phyloP scores from a whole-genome alignment of 2,329 filamentous ascomycete species.

The Fusarium subglutinans region DNA sequence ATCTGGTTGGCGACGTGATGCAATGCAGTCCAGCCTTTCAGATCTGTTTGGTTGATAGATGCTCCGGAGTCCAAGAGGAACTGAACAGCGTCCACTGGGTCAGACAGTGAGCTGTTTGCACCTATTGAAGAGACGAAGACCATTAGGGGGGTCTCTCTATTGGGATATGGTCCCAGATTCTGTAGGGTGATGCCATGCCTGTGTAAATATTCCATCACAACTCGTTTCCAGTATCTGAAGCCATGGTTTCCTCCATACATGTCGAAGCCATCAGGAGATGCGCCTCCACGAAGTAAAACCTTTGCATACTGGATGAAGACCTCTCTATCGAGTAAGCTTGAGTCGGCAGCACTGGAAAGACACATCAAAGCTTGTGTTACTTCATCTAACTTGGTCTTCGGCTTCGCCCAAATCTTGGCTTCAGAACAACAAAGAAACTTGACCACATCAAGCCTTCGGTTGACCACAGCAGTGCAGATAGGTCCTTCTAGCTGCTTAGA shows the following conservation, averaged over 20 bases:
- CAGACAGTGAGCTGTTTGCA: accelerated
- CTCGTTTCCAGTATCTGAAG: not conserved
- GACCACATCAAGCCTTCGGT: not conserved
- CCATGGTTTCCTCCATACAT: not conserved
- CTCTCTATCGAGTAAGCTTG: not conserved
- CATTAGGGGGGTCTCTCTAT: slow-evolving; percentile 2
- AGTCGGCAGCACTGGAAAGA: not conserved
- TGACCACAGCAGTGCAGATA: not conserved
- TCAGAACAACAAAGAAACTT: slow-evolving; percentile 6
- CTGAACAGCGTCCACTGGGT: not conserved
- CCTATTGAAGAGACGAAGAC: not conserved
- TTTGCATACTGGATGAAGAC: not conserved
- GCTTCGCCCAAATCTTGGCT: not conserved
- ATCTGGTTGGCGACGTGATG: slow-evolving; percentile 16
- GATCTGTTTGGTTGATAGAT: slow-evolving; percentile 1
- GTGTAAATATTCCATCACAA: not conserved
- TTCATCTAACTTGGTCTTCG: not conserved
- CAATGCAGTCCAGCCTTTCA: slow-evolving; percentile 4
- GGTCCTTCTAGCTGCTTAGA: not conserved
- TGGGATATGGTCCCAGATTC: not conserved
- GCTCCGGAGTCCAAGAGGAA: slow-evolving; percentile 3
- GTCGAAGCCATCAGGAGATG: not conserved
- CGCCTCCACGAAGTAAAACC: not conserved
- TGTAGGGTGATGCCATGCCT: not conserved
- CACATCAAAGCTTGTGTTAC: not conserved